Conservation (phyloP, 2,329 filamentous ascomycete genomes). For the Fusarium brevicatenulatum region DNA sequence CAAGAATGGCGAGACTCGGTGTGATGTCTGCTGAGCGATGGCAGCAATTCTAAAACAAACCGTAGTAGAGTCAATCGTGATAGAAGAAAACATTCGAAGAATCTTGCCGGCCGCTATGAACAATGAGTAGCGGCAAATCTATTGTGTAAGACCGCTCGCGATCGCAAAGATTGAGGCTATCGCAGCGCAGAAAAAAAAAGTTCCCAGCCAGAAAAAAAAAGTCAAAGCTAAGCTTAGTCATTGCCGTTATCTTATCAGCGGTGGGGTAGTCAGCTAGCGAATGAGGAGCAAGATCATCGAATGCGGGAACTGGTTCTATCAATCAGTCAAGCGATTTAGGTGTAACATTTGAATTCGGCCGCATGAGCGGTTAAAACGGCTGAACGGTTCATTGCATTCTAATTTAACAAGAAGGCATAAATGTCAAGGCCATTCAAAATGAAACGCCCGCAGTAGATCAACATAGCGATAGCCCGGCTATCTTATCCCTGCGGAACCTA, state of each 20-base stretch:
- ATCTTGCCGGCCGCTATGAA: constrained; percentile 13
- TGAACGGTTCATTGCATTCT: background rate
- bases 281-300: constrained; percentile 16
- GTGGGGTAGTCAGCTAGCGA: constrained; percentile 11
- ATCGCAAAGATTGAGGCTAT: constrained; percentile 44
- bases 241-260: constrained; percentile 4
- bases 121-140: constrained; percentile 24
- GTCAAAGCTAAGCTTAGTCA: constrained; percentile 28
- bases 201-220: constrained; percentile 44
- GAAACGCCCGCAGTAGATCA: background rate
- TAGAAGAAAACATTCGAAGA: background rate
- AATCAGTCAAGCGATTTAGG: background rate
- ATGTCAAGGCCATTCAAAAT: background rate
- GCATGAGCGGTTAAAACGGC: background rate
- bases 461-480: background rate
- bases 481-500: constrained; percentile 1
- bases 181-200: constrained; percentile 42
- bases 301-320: background rate
- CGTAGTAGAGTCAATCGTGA: background rate
- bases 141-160: constrained; percentile 35
- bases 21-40: background rate
- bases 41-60: background rate
- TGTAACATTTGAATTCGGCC: background rate
- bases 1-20: background rate
- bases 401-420: background rate